Conservation (phyloP, 441 rosid species). For the Eruca vesicaria region DNA sequence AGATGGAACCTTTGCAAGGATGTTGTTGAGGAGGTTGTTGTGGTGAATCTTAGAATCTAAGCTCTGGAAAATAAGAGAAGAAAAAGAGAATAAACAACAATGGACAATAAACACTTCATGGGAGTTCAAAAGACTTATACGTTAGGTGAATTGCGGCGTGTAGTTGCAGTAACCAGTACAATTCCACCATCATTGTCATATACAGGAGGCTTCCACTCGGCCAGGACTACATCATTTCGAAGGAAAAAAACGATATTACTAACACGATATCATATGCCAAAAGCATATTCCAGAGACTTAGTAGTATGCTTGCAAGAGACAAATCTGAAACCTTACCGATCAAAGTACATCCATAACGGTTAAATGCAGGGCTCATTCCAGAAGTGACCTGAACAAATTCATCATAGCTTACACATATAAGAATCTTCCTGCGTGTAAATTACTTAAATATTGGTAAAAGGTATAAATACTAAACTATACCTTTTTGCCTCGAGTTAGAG, state of each 20-base stretch:
- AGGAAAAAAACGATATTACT: neutral
- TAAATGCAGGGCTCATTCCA: slow-evolving; percentile 89
- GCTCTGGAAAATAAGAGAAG: slow-evolving; percentile 42
- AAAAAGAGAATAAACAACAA: neutral
- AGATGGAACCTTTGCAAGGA: slow-evolving; percentile 75
- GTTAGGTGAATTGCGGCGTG: slow-evolving; percentile 88
- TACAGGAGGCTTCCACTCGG: slow-evolving; percentile 93
- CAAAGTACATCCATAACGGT: slow-evolving; percentile 67
- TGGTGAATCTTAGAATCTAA: slow-evolving; percentile 95
- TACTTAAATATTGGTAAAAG: neutral
- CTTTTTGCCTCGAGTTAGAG: slow-evolving; percentile 84
- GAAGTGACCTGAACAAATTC: slow-evolving; percentile 61
- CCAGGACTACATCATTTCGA: slow-evolving; percentile 58
- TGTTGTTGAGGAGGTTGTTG: slow-evolving; percentile 88
- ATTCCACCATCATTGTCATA: slow-evolving; percentile 79
- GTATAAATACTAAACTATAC: neutral
- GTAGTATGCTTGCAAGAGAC: neutral
- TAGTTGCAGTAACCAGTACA: slow-evolving; percentile 78
- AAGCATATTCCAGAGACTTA: neutral
- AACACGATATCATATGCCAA: neutral
- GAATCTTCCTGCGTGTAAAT: neutral
- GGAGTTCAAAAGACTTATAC: slow-evolving; percentile 18
- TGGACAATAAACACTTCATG: neutral
- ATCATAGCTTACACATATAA: neutral
- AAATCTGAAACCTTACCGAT: slow-evolving; percentile 45